Evolutionary conservation across 768 basidiomycete genomes (phyloP).

Genomic region (Tylopilus rubrobrunneus): DNA sequence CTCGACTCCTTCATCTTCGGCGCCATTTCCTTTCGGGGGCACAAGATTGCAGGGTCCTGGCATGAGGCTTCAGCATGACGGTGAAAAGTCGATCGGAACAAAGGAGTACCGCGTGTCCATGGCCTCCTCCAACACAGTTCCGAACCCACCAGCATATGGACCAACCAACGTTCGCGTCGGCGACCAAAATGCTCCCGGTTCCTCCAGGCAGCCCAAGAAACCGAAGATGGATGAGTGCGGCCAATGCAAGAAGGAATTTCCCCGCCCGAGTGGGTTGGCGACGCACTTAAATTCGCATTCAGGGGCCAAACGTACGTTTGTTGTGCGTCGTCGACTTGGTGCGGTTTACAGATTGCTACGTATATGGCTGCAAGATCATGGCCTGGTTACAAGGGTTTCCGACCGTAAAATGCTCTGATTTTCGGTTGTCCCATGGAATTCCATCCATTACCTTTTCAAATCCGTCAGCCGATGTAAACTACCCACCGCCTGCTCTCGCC

Average conservation of each 20-base stretch:
- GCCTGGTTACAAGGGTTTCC: conserved; percentile 9
- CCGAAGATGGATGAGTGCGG: conserved; percentile 49
- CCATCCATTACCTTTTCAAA: conserved; percentile 17
- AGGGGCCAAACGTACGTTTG: too few relatives aligned
- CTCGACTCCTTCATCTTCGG: neutral
- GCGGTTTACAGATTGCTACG: too few relatives aligned
- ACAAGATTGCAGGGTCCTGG: conserved; percentile 18
- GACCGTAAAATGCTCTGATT: conserved; percentile 9
- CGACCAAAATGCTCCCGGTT: conserved; percentile 10
- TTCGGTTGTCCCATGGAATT: conserved; percentile 19
- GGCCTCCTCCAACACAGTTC: conserved; percentile 1
- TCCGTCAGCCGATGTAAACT: conserved; percentile 16
- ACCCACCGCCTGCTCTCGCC: conserved; percentile 17
- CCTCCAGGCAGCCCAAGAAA: conserved; percentile 29
- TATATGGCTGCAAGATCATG: neutral
- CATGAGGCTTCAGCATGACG: conserved; percentile 22
- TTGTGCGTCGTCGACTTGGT: too few relatives aligned
- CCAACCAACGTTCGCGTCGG: neutral
- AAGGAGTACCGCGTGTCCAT: conserved; percentile 13
- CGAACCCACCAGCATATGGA: conserved; percentile 11
- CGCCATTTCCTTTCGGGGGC: conserved; percentile 5
- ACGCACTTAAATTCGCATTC: conserved; percentile 55
- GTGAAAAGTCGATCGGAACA: conserved; percentile 1
- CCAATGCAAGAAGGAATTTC: conserved; percentile 43
- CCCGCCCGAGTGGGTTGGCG: conserved; percentile 47